Percentiles rank a stretch among this genome's conserved stretches.
Evolutionary conservation across 371 early-diverging fungal genomes (phyloP).

Genomic region (Smittium culicis): DNA sequence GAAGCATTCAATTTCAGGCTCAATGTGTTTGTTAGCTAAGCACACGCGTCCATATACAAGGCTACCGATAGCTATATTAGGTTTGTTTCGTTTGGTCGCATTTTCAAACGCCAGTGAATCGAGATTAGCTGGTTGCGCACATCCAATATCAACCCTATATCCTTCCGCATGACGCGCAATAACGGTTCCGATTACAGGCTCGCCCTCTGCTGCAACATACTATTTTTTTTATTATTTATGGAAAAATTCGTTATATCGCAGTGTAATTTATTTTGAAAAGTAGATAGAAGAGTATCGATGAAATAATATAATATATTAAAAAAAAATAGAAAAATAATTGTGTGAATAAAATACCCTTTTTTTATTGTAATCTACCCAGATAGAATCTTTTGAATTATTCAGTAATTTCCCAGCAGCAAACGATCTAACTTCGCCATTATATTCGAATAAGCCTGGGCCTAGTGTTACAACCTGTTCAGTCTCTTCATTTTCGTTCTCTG

Average conservation of each 20-base stretch:
- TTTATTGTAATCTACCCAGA: slow-evolving; percentile 9
- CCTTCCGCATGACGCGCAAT: slow-evolving; percentile 50
- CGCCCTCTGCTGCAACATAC: slow-evolving; percentile 76
- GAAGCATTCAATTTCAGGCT: slow-evolving; percentile 84
- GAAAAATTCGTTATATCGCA: too few relatives aligned
- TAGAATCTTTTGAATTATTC: slow-evolving; percentile 5
- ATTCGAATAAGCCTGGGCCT: not conserved
- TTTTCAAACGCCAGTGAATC: slow-evolving; percentile 79
- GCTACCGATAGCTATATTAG: slow-evolving; percentile 60
- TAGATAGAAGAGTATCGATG: too few relatives aligned
- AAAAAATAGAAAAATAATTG: too few relatives aligned
- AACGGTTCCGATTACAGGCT: slow-evolving; percentile 77
- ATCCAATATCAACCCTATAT: slow-evolving; percentile 83
- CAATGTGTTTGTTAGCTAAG: slow-evolving; percentile 87
- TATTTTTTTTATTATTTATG: too few relatives aligned
- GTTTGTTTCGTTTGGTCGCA: slow-evolving; percentile 83
- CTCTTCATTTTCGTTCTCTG: not conserved
- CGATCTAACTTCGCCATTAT: not conserved
- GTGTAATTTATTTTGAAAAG: too few relatives aligned
- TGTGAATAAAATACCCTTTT: not conserved
- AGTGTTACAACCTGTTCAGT: not conserved
- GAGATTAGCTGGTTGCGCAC: slow-evolving; percentile 71
- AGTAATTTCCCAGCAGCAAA: not conserved
- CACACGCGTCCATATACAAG: slow-evolving; percentile 73
- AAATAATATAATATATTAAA: too few relatives aligned